Conservation (phyloP, 768 basidiomycete species). For the Hericium alpestre region DNA sequence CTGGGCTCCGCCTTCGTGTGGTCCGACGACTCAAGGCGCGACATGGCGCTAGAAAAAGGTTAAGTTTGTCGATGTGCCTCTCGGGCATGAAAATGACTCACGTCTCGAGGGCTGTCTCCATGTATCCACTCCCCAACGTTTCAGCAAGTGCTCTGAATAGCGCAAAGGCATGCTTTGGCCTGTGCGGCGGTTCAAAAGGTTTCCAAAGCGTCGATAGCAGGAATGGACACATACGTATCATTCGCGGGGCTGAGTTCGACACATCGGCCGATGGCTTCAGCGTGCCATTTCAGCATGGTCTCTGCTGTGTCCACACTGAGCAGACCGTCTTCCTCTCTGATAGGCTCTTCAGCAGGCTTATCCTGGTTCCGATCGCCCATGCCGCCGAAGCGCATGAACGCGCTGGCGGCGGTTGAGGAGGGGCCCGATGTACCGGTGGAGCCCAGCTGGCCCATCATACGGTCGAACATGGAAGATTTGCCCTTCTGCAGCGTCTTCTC, state of each 20-base stretch:
- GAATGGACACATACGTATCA: constrained; percentile 61
- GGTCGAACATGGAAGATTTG: constrained; percentile 78
- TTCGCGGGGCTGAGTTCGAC: constrained; percentile 75
- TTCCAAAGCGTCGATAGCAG: neutral
- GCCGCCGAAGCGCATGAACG: constrained; percentile 84
- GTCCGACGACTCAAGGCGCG: constrained; percentile 64
- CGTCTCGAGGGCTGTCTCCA: constrained; percentile 91
- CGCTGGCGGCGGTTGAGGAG: constrained; percentile 75
- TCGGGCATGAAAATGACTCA: constrained; percentile 27
- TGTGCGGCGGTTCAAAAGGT: constrained; percentile 20
- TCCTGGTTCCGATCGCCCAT: constrained; percentile 45
- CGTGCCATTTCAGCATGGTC: constrained; percentile 94
- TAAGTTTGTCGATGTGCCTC: too few relatives aligned
- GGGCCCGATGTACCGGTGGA: constrained; percentile 51
- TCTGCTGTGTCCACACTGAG: constrained; percentile 71
- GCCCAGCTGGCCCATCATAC: constrained; percentile 83
- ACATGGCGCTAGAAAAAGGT: constrained; percentile 41
- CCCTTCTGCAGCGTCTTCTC: constrained; percentile 51
- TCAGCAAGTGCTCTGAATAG: constrained; percentile 81
- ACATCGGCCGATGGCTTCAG: constrained; percentile 90
- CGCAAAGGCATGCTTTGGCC: constrained; percentile 81
- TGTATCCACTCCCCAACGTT: constrained; percentile 69
- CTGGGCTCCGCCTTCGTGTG: constrained; percentile 66
- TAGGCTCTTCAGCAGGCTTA: constrained; percentile 52
- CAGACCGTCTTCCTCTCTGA: constrained; percentile 73